Evolutionary conservation across 495 filamentous ascomycete species (phyloP).

Genomic region (Penicillium chermesinum): DNA sequence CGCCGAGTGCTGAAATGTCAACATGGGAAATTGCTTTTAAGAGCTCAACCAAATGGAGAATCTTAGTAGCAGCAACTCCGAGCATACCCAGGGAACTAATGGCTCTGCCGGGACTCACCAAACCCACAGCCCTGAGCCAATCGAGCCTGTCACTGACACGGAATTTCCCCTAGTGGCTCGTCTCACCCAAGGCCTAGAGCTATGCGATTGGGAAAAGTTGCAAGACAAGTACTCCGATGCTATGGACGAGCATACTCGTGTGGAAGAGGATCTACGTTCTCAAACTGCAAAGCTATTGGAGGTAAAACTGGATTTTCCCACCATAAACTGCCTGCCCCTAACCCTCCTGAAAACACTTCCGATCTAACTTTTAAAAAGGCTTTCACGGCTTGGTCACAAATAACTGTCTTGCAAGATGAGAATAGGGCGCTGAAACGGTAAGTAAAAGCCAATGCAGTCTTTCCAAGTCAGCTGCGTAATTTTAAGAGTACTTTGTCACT

Average conservation of each 20-base stretch:
- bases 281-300: constrained; percentile 61
- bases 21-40: neutral
- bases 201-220: constrained; percentile 64
- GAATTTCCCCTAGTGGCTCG: constrained; percentile 14
- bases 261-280: constrained; percentile 56
- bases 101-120: neutral
- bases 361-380: constrained; percentile 39
- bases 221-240: constrained; percentile 56
- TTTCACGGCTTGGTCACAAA: constrained; percentile 65
- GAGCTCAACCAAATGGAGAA: neutral
- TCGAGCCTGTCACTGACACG: constrained; percentile 1
- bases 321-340: neutral
- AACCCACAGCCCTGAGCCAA: constrained; percentile 9
- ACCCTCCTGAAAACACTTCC: neutral
- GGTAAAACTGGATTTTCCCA: constrained; percentile 30
- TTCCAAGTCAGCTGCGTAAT: neutral
- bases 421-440: constrained; percentile 65
- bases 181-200: constrained; percentile 25
- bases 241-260: constrained; percentile 52
- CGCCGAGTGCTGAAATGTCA: neutral
- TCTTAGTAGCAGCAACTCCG: neutral
- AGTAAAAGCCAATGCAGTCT: neutral
- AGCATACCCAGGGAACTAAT: neutral
- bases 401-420: constrained; percentile 61
- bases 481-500: neutral